Percentiles rank a stretch among this genome's conserved stretches.
These are phyloP conservation scores for Fennellomyces sp. DNA, from an alignment of 371 early-diverging fungal genomes.

Conservation along the genomic window DNA sequence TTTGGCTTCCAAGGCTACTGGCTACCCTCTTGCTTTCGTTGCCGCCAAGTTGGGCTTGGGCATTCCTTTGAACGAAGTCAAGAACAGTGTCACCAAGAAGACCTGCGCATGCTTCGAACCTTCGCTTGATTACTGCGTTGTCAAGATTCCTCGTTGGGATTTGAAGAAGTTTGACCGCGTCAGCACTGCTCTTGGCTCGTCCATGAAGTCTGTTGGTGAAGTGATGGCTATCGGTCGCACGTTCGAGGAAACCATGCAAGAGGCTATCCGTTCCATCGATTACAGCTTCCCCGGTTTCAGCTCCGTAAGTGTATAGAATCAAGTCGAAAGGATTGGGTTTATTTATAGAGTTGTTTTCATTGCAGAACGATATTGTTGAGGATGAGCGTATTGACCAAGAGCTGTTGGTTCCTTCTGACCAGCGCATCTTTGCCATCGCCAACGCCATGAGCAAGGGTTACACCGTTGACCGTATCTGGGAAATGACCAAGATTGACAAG, in stretches of 20 bases:
- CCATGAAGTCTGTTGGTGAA: conserved; percentile 96
- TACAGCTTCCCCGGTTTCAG: conserved; percentile 69
- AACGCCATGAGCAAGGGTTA: conserved; percentile 65
- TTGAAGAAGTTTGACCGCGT: conserved; percentile 91
- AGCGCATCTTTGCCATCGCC: conserved; percentile 87
- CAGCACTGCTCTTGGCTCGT: conserved; percentile 75
- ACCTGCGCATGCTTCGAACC: conserved; percentile 97
- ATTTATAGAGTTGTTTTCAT: neutral
- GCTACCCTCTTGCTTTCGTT: conserved; percentile 94
- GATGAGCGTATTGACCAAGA: conserved; percentile 71
- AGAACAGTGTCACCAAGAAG: conserved; percentile 88
- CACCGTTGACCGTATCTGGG: conserved; percentile 82
- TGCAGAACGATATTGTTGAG: conserved; percentile 60
- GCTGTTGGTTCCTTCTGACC: conserved; percentile 83
- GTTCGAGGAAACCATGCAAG: conserved; percentile 93
- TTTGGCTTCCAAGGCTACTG: conserved; percentile 94
- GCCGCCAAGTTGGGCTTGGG: conserved; percentile 94
- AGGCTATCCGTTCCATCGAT: conserved; percentile 83
- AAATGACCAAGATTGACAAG: conserved; percentile 91
- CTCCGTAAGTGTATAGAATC: conserved; percentile 1
- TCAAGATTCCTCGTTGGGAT: conserved; percentile 97
- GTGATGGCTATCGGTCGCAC: conserved; percentile 97
- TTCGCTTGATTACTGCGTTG: conserved; percentile 90
- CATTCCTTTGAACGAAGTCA: conserved; percentile 80
- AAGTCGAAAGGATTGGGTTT: neutral